Evolutionary conservation across 805 yeast genomes (phyloP), one percentile per base, ranked within the genome.

Genomic region (Hanseniaspora clermontiae): DNA sequence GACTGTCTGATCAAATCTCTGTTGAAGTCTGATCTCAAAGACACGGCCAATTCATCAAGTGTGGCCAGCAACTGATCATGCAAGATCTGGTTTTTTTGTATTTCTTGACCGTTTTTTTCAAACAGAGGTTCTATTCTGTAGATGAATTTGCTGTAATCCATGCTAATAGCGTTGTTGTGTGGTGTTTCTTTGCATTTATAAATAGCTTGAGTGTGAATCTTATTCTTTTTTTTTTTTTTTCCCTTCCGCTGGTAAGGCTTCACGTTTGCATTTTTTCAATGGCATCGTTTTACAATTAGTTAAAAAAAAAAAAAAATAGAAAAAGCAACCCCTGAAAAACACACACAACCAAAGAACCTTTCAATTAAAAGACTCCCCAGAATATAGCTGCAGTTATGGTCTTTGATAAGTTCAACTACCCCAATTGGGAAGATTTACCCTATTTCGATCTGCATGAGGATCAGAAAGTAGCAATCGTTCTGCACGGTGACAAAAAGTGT

Each of bases 401-500:
- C 11, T 53, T 53, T 40, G 37, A 19, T 9, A 43, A 45, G 9
- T 27, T 36, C n/a, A 34, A 47, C n/a, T 50, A 51, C 32, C 48
- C 71, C 60, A 68, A 76, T 60, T 81, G 84, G 7, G 75, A 75
- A 49, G 59, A 69, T 1, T 68, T 82, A 32, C 90, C 93, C 0
- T 85, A 81, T 66, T 68, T 72, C 61, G 72, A 84, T 61, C 89
- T 89, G 0, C 59, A 61, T 1, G 59, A 60, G 2, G 79, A 77
- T 31, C 73, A 86, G 46, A 75, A 80, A 57, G 81, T 84, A 4
- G 89, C 87, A 2, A 70, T 87, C 7, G 80, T 87, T 34, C 83
- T 93, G 0, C 95, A 95, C 1, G 95, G 93, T 6, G 84, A 82
- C 62, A 77, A 84, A 57, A 95, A 95, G 0, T 78, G 85, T 19